Evolutionary conservation across 1,139 yeast genomes (phyloP), one percentile per base, ranked within the genome.

Genomic region (Wickerhamomyces sp.): DNA sequence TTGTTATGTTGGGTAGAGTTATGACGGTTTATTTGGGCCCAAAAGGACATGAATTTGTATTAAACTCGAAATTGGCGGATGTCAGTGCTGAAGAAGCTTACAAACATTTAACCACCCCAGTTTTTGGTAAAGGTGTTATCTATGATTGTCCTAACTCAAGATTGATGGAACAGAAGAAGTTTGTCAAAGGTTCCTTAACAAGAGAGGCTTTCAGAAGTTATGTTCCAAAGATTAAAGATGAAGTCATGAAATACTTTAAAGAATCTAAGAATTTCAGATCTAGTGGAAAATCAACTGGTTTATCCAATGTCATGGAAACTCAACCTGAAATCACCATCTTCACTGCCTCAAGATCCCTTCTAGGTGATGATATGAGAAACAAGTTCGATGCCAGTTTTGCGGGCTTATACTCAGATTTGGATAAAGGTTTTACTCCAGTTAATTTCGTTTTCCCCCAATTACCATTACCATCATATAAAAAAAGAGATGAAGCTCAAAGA

Each of bases 11-110:
- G 58, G 99, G 99, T 48, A 85, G 81, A 61, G 85, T 83, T 42
- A 90, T 93, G 96, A 91, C 97, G 10, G 99, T 93, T 46, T 90
- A 89, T 64, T 72, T 93, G 59, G 99, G 99, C 42, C 97, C 98
- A 56, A 87, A 88, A 68, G 99, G 99, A 54, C 97, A 94, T 66
- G 99, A 93, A 66, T 91, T 93, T 65, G 89, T 93, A 41, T 81
- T 93, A 59, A 94, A 94, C 67, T 90, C 96, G 41, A 91, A 87
- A 68, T 75, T 87, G 46, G 79, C 83, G 32, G 96, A 90, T 58
- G 98, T 91, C 30, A 83, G 91, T 49, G 99, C 99, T 45, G 98
- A 93, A 66, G 98, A 85, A 42, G 98, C 98, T 34, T 93, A 93
- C 71, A 77, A 84, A 52, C 97, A 91, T 65, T 76, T 93, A 67